phyloP scores from a whole-genome alignment of 441 rosid species.

The Adansonia grandidieri region DNA sequence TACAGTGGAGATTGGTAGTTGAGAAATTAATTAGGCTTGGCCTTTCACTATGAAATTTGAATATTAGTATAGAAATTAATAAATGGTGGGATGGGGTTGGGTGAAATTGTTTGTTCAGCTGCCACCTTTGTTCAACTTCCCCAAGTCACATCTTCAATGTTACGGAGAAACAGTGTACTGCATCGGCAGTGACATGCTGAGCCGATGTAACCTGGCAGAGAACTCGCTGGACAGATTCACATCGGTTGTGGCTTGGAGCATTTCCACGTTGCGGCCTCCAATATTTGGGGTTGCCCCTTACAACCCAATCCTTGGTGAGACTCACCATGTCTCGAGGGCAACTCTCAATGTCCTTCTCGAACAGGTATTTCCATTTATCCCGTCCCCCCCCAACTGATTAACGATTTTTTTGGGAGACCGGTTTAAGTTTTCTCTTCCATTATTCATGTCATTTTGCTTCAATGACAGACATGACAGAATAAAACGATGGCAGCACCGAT shows the following conservation, averaged over 20 bases:
- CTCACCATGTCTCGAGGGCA: conserved; percentile 75
- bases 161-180: conserved; percentile 67
- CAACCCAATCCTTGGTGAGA: conserved; percentile 85
- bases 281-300: conserved; percentile 74
- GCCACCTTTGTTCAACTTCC: conserved; percentile 74
- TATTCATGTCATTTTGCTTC: too few species aligned
- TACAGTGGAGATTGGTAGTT: not conserved
- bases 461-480: not conserved
- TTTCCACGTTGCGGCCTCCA: conserved; percentile 60
- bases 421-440: not conserved
- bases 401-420: not conserved
- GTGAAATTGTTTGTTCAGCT: conserved; percentile 44
- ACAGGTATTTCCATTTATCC: conserved; percentile 46
- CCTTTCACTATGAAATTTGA: not conserved
- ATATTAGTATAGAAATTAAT: not conserved
- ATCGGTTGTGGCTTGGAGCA: conserved; percentile 64
- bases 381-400: not conserved
- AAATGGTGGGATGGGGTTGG: not conserved
- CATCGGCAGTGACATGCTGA: conserved; percentile 45
- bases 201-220: conserved; percentile 45
- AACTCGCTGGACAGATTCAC: conserved; percentile 56
- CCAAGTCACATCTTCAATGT: conserved; percentile 88
- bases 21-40: not conserved
- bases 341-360: conserved; percentile 67
- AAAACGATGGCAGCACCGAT: not conserved